Percentiles rank a stretch among this genome's conserved stretches.
These are phyloP conservation scores for Eucalyptus decipiens DNA, from an alignment of 345 rosid genomes.

Conservation along the genomic window DNA sequence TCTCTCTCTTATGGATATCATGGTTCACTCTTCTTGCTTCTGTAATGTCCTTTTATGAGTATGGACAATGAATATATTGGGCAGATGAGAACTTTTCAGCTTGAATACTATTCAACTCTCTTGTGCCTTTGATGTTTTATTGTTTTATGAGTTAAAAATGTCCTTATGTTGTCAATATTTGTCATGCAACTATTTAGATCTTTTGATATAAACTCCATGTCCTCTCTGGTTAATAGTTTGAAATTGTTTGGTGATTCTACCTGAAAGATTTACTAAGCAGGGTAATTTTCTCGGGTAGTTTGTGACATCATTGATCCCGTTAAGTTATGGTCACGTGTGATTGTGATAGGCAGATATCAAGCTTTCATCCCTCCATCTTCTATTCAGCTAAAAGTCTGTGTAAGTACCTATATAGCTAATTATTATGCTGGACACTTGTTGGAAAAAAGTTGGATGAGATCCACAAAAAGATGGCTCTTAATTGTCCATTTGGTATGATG, in stretches of 20 bases:
- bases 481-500: neutral
- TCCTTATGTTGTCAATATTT: neutral
- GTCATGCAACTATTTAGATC: neutral
- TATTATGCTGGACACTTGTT: neutral
- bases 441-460: neutral
- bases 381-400: neutral
- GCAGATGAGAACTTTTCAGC: neutral
- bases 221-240: neutral
- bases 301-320: neutral
- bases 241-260: neutral
- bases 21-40: neutral
- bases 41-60: neutral
- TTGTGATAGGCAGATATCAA: neutral
- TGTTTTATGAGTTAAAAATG: neutral
- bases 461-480: neutral
- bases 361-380: neutral
- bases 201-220: neutral
- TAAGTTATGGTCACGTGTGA: neutral
- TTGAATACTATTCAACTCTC: neutral
- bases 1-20: neutral
- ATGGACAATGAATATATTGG: neutral
- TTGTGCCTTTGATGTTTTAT: neutral
- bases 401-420: neutral
- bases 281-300: neutral
- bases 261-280: neutral